Evolutionary conservation across 2,329 filamentous ascomycete genomes (phyloP).

Genomic region (Fusarium tupiense): DNA sequence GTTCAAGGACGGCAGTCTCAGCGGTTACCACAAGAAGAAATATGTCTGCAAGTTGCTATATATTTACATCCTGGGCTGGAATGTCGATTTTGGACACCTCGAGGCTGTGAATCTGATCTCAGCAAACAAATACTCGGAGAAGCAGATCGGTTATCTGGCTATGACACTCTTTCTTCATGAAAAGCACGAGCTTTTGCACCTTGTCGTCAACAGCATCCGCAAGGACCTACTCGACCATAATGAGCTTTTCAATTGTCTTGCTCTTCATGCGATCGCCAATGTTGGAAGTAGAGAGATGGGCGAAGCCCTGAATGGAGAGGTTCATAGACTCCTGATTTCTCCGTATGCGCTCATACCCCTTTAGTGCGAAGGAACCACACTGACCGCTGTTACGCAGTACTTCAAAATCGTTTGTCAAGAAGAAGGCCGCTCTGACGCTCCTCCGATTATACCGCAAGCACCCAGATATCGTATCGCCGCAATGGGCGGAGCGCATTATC

Average conservation of each 20-base stretch:
- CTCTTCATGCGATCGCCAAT: constrained; percentile 96
- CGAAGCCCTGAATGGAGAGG: constrained; percentile 89
- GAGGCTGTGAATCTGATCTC: constrained; percentile 98
- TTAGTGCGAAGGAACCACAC: background rate
- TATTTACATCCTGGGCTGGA: constrained; percentile 98
- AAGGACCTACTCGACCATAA: constrained; percentile 96
- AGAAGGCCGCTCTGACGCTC: constrained; percentile 95
- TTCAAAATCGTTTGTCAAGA: constrained; percentile 98
- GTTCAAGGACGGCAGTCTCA: constrained; percentile 94
- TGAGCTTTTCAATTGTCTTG: constrained; percentile 96
- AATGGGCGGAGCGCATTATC: constrained; percentile 98
- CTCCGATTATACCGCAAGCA: constrained; percentile 94
- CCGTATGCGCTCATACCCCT: constrained; percentile 69
- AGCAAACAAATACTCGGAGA: constrained; percentile 96
- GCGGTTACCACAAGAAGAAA: constrained; percentile 99
- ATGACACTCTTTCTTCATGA: constrained; percentile 98
- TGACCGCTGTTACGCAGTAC: constrained; percentile 46
- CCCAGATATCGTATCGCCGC: constrained; percentile 90
- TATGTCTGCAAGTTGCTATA: constrained; percentile 99
- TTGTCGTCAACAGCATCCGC: constrained; percentile 98
- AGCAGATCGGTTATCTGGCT: constrained; percentile 98
- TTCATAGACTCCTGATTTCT: constrained; percentile 92
- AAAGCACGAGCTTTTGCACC: constrained; percentile 92
- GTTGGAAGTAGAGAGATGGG: constrained; percentile 97
- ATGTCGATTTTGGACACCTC: constrained; percentile 98